Evolutionary conservation across 75 land plant species (phyloP).

Genomic region (Chamaecyparis obtusa): DNA sequence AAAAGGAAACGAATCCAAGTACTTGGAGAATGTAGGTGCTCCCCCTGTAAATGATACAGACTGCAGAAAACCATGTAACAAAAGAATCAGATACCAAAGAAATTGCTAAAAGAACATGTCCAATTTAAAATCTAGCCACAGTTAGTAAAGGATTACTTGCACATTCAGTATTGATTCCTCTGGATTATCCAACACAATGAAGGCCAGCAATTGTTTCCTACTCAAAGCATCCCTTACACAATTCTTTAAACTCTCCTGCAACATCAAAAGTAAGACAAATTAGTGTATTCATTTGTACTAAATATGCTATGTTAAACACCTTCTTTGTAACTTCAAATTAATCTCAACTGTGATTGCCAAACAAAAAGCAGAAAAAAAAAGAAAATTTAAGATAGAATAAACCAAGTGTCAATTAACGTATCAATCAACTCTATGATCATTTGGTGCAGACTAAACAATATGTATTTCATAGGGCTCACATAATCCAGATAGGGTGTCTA

Average conservation of each 20-base stretch:
- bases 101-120: not conserved
- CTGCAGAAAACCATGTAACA: conserved; percentile 17
- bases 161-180: conserved; percentile 85
- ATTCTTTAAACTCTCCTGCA: conserved; percentile 66
- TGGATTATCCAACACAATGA: conserved; percentile 78
- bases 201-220: conserved; percentile 82
- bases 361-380: not conserved
- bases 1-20: conserved; percentile 89
- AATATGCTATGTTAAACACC: not conserved
- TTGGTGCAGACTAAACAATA: not conserved
- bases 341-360: not conserved
- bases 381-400: too few species aligned
- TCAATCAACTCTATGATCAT: not conserved
- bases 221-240: conserved; percentile 74
- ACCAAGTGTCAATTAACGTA: not conserved
- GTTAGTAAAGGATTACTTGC: conserved; percentile 27
- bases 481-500: not conserved
- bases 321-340: not conserved
- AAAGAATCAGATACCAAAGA: conserved; percentile 6
- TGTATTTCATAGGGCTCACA: not conserved
- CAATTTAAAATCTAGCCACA: not conserved
- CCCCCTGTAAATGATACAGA: conserved; percentile 56
- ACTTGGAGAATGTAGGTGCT: conserved; percentile 65
- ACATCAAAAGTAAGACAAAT: not conserved
- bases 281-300: not conserved